Evolutionary conservation across 768 basidiomycete genomes (phyloP), one percentile per base, ranked within the genome.

Genomic region (Boletus huronensis): DNA sequence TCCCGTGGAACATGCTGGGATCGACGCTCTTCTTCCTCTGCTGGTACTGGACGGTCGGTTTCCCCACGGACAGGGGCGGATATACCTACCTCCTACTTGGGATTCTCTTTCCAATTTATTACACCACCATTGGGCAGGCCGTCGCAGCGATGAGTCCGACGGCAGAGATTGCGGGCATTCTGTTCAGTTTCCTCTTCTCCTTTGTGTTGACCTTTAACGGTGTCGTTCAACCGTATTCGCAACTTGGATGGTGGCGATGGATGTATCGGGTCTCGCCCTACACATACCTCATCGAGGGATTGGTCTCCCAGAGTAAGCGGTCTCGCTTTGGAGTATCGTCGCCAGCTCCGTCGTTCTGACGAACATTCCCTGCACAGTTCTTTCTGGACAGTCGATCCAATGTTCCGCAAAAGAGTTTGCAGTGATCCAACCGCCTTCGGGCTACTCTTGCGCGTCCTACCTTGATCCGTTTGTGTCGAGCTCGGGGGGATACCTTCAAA

Each of bases 1-100:
- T 85, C 1, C 84, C 84, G 2, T 84, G 81, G 80, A 84, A 85
- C 56, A 76, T 85, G 35, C 8, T 82, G 5, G 79, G 80, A 29
- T 81, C 83, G 1, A 72, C 77, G 0, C 51, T 88, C 13, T 78
- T 83, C 70, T 89, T 81, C 72, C 60, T 85, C 49, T 81, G 78
- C 60, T 88, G 85, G 85, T 88, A 78, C 68, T 87, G 82, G 81
- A 84, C 84, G 5, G 82, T 86, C 47, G 85, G 85, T 0, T 83
- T 83, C 61, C 73, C 75, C 9, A 71, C 68, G 1, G 73, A 75
- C 13, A 71, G 84, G 35, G 83, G 77, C 5, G 86, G 78, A n/a
- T 86, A 80, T 61, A 81, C 80, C 3, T 85, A 75, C 63, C 74
- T 87, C 6, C 70, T 82, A 60, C 56, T 83, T 25, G 77, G 74